phyloP scores from a whole-genome alignment of 768 basidiomycete species.

The Calocera viscosa region DNA sequence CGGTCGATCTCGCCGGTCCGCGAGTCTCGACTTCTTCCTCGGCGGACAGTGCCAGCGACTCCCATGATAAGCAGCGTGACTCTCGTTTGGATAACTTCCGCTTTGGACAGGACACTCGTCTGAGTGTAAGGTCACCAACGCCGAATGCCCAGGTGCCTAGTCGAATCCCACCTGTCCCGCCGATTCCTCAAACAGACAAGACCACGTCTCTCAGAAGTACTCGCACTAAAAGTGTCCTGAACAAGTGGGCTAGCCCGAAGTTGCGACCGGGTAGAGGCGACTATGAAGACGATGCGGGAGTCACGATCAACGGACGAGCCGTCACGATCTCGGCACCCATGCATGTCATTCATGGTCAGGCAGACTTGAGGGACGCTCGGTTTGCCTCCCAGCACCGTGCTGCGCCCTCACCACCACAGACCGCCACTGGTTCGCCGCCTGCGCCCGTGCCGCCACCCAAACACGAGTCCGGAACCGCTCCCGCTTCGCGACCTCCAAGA shows the following conservation, averaged over 20 bases:
- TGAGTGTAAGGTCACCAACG: background rate
- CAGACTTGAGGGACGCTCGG: background rate
- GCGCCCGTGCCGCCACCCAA: background rate
- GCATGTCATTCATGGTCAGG: conserved; percentile 3
- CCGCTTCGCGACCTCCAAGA: background rate
- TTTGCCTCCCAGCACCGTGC: background rate
- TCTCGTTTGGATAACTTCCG: conserved; percentile 39
- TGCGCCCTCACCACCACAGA: conserved; percentile 1
- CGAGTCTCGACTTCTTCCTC: conserved; percentile 29
- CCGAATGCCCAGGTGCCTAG: background rate
- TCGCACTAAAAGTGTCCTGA: background rate
- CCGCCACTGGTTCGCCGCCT: background rate
- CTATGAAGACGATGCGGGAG: background rate
- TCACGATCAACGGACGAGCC: background rate
- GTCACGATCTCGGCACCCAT: background rate
- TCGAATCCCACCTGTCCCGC: background rate
- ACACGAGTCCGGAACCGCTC: background rate
- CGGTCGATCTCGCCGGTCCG: conserved; percentile 24
- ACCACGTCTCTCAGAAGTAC: background rate
- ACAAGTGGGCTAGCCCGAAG: conserved; percentile 3
- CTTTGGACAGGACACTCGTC: conserved; percentile 60
- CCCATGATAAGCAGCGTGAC: conserved; percentile 11
- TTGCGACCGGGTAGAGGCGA: background rate
- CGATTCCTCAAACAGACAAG: background rate
- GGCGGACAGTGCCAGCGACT: background rate